Conservation (phyloP, 1,284 basidiomycete genomes). For the Pseudozyma tsukubaensis region DNA sequence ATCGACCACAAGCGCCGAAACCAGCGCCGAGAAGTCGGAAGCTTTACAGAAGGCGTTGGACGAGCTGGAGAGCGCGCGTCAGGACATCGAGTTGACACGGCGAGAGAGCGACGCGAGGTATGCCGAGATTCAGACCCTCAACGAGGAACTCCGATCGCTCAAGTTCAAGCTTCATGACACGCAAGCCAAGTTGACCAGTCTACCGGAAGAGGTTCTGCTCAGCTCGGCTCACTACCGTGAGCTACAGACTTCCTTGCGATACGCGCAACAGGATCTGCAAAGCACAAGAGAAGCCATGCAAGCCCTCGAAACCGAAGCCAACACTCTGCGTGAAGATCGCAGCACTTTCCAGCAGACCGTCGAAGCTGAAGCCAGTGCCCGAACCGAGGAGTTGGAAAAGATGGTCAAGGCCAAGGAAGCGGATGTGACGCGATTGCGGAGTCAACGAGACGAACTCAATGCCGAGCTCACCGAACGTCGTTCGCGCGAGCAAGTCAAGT, state of each 20-base stretch:
- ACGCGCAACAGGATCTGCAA: conserved; percentile 30
- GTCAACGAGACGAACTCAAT: conserved; percentile 52
- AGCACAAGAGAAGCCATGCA: conserved; percentile 23
- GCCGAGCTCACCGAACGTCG: conserved; percentile 61
- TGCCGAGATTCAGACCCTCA: conserved; percentile 48
- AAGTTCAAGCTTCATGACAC: conserved; percentile 37
- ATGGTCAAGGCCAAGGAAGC: conserved; percentile 78
- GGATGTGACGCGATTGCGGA: conserved; percentile 66
- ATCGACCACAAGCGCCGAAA: conserved; percentile 3
- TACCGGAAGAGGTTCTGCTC: conserved; percentile 42
- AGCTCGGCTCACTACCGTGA: conserved; percentile 38
- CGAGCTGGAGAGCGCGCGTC: conserved; percentile 32
- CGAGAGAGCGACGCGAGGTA: conserved; percentile 47
- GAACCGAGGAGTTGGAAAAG: conserved; percentile 77
- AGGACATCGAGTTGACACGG: conserved; percentile 42
- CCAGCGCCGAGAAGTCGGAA: conserved; percentile 18
- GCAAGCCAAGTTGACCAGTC: conserved; percentile 26
- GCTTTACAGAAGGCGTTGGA: conserved; percentile 38
- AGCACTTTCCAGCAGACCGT: conserved; percentile 30
- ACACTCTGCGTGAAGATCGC: conserved; percentile 58
- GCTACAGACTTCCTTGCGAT: conserved; percentile 23
- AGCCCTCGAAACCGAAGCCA: conserved; percentile 54
- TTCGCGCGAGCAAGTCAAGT: conserved; percentile 61
- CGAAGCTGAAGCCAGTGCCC: conserved; percentile 54
- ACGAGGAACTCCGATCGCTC: conserved; percentile 41